Percentiles rank a stretch among this genome's conserved stretches.
phyloP scores from a whole-genome alignment of 139 green algal species.

The Zygnema cylindricum region DNA sequence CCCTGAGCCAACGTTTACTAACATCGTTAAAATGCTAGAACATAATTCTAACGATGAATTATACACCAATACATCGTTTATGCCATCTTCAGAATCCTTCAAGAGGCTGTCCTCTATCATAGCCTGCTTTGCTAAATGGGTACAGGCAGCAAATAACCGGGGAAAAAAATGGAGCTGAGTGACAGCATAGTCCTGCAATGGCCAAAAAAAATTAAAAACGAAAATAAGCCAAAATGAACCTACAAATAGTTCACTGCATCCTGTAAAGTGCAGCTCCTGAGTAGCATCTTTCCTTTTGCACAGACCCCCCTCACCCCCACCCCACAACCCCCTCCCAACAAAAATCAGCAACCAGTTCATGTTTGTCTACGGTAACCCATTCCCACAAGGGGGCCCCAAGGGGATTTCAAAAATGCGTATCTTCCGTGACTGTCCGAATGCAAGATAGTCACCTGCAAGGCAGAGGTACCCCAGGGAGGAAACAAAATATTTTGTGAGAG shows the following conservation, averaged over 20 bases:
- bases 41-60: not conserved
- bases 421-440: too few relatives aligned
- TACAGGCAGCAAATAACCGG: not conserved
- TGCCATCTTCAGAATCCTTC: not conserved
- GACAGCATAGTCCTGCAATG: slow-evolving; percentile 20
- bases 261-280: too few relatives aligned
- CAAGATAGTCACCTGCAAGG: not conserved
- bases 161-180: not conserved
- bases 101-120: not conserved
- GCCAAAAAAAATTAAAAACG: not conserved
- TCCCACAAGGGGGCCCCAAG: too few relatives aligned
- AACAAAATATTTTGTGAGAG: not conserved
- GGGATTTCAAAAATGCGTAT: too few relatives aligned
- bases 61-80: not conserved
- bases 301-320: too few relatives aligned
- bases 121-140: not conserved
- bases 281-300: too few relatives aligned
- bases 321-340: too few relatives aligned
- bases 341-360: too few relatives aligned
- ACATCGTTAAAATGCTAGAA: slow-evolving; percentile 19
- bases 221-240: too few relatives aligned
- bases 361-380: too few relatives aligned
- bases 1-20: not conserved
- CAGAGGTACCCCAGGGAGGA: not conserved
- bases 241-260: too few relatives aligned